Evolutionary conservation across 225 moss, liverwort and hornwort genomes (phyloP).

Genomic region (Sphagnum tenellum): DNA sequence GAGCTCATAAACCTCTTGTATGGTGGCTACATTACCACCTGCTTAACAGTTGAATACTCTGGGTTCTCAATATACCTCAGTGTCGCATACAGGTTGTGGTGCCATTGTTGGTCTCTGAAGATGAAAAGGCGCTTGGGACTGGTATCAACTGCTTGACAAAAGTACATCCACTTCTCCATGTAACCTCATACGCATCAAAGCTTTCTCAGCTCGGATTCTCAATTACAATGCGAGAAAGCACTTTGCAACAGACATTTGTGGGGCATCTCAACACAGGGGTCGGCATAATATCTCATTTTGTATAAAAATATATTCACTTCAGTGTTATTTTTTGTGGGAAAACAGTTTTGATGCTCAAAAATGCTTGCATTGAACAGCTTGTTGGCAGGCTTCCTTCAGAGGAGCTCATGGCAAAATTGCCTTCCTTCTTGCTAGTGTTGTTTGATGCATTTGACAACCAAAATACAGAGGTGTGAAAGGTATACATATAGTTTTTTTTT

Average conservation of each 20-base stretch:
- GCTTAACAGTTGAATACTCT: no score
- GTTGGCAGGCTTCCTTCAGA: constrained; percentile 77
- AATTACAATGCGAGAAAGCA: no score
- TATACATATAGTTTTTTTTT: constrained; percentile 4
- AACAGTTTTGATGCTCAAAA: no score
- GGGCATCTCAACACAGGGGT: no score
- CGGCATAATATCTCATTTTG: no score
- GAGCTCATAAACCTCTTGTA: no score
- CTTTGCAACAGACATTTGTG: no score
- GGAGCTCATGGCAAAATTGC: constrained; percentile 64
- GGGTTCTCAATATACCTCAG: background rate
- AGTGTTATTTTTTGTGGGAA: no score
- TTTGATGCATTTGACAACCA: constrained; percentile 88
- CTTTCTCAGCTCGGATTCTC: no score
- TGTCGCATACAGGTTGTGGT: constrained; percentile 61
- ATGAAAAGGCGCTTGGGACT: constrained; percentile 76
- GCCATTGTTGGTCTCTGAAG: constrained; percentile 74
- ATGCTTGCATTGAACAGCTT: constrained; percentile 26
- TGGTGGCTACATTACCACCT: no score
- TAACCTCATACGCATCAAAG: no score
- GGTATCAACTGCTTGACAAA: constrained; percentile 94
- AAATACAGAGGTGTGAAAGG: constrained; percentile 91
- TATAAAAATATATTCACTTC: no score
- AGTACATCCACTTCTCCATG: constrained; percentile 14
- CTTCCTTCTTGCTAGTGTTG: constrained; percentile 74